Evolutionary conservation across 1,284 basidiomycete species (phyloP), one percentile per base, ranked within the genome.

Genomic region (Earliella scabrosa): DNA sequence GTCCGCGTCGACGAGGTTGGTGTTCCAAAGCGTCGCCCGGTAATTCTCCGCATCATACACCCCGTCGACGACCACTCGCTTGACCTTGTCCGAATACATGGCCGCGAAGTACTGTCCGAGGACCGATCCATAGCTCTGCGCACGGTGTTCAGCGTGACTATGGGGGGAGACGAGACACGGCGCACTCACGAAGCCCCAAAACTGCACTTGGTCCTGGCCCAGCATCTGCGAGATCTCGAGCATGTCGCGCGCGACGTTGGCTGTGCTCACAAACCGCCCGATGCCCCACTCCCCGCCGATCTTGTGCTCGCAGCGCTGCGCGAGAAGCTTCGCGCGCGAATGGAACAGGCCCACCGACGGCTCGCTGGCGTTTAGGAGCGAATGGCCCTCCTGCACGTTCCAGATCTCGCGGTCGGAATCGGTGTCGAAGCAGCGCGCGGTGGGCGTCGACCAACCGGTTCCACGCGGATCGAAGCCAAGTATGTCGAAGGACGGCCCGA

Each of bases 151-250:
- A 18, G 24, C 4, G 24, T 21, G 29, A 31, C 13, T 31, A 31
- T n/a, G n/a, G n/a, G n/a, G n/a, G n/a, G n/a, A n/a, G n/a, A n/a
- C n/a, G n/a, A n/a, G n/a, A n/a, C n/a, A n/a, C n/a, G n/a, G n/a
- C n/a, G 29, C 29, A 69, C 76, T 59, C 60, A 82, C 76, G 75
- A 82, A 77, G 18, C 82, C 82, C 79, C 80, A 83, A 60, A 82
- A 84, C 49, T 75, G 73, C 14, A 84, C 56, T 59, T 80, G 79
- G 16, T 77, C 71, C 50, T 66, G 64, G 1, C 79, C 80, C 59
- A 78, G 73, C 2, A 76, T 77, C 50, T 75, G 61, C 0, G 73
- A 68, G 50, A 83, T 82, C 21, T 70, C 64, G 40, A 82, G 63
- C 81, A 83, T 82, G 61, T 83, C 82, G 20, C 74, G 69, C 2